phyloP scores from a whole-genome alignment of 179 eudicot genomes.

The Corrigiola litoralis region DNA sequence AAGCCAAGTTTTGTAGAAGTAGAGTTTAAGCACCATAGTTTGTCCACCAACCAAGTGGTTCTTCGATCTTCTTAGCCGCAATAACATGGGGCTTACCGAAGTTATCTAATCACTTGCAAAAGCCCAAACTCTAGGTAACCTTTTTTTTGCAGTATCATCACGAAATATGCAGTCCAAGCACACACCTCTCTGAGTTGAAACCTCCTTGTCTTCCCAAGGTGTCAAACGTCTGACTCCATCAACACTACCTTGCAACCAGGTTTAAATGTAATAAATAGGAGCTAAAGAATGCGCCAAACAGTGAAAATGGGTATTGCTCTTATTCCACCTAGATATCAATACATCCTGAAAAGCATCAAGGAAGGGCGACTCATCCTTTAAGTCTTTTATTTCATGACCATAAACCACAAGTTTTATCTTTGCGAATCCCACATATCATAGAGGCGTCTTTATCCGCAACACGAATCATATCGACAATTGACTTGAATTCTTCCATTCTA shows the following conservation, averaged over 20 bases:
- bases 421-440: neutral
- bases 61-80: neutral
- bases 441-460: neutral
- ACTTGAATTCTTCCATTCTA: neutral
- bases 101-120: neutral
- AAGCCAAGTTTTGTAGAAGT: neutral
- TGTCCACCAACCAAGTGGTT: neutral
- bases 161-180: neutral
- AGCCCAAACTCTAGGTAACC: neutral
- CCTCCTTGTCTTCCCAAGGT: neutral
- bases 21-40: neutral
- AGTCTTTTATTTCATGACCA: neutral
- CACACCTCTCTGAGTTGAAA: neutral
- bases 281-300: neutral
- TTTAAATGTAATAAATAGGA: neutral
- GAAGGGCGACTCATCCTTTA: neutral
- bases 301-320: neutral
- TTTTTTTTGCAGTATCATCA: neutral
- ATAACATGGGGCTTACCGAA: neutral
- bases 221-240: neutral
- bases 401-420: neutral
- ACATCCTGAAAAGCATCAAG: neutral
- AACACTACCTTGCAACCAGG: neutral
- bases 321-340: neutral
- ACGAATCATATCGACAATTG: neutral